Evolutionary conservation across 768 basidiomycete species (phyloP), one percentile per base, ranked within the genome.

Genomic region (Xerocomellus amylosporus): DNA sequence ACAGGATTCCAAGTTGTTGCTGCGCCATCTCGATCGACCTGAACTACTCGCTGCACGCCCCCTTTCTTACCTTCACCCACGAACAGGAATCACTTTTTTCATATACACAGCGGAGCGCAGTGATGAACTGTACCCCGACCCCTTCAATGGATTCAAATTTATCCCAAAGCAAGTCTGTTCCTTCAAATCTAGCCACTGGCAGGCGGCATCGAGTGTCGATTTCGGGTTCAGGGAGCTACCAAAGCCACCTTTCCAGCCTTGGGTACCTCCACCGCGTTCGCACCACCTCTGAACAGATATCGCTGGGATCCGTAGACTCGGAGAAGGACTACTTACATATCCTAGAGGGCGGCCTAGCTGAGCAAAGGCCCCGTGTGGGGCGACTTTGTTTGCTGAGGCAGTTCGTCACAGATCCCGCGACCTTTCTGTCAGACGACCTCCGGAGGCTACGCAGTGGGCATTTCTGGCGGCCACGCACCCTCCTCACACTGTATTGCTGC

Each of bases 191-290:
- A 26, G 40, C 43, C 26, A 52, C 50, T 12, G 42, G 58, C 42
- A 61, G 59, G 42, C 54, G 58, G 19, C 53, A 62, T 48, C 58
- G 46, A 37, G 57, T 63, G 8, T 66, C 65, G 19, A 61, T 68
- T n/a, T 66, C 68, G 13, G 69, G 65, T 24, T 75, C 72, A 28
- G 74, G 75, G 43, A 78, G 75, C 55, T 72, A 79, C 54, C 78
- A 79, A 51, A 77, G 74, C 46, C 74, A 78, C 61, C 68, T 79
- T 33, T 80, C 78, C 15, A 68, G 67, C 19, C 66, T 72, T 12
- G 75, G 75, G 20, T 73, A 77, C 15, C 68, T 74, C 33, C 75
- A 79, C 51, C 79, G 79, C 59, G 65, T 59, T 33, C 65, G 57
- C 45, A 67, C 59, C n/a, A 42, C 60, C 43, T 69, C 67, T 13